Evolutionary conservation across 108 stramenopile species (phyloP).

Genomic region (Cylindrotheca closterium): DNA sequence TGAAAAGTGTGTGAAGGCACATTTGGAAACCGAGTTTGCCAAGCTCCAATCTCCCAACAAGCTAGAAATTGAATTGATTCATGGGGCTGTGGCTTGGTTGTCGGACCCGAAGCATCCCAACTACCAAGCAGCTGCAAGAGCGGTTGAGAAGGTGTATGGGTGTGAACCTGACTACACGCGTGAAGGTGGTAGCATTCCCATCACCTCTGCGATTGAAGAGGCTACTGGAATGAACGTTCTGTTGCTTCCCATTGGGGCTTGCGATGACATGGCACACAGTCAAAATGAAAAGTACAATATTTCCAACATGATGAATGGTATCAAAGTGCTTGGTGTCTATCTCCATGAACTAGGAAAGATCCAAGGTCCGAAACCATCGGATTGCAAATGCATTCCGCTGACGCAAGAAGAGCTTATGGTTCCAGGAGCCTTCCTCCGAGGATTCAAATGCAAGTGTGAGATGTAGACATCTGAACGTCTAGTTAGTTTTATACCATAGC

Average conservation of each 20-base stretch:
- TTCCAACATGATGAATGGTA: conserved; percentile 68
- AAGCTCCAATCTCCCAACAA: conserved; percentile 62
- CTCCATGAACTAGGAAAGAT: conserved; percentile 74
- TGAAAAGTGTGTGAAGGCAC: conserved; percentile 45
- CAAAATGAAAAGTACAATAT: conserved; percentile 87
- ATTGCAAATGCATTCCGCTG: conserved; percentile 68
- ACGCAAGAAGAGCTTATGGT: conserved; percentile 74
- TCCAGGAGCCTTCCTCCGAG: conserved; percentile 70
- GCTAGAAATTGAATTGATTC: conserved; percentile 51
- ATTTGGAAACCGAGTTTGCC: conserved; percentile 60
- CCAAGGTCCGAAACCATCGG: conserved; percentile 71
- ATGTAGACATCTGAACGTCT: conserved; percentile 40
- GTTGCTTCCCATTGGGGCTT: conserved; percentile 79
- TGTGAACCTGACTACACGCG: conserved; percentile 69
- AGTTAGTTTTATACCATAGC: background rate
- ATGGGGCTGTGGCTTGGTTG: conserved; percentile 79
- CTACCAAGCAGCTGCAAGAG: conserved; percentile 70
- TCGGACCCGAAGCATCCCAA: conserved; percentile 80
- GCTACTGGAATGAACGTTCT: conserved; percentile 86
- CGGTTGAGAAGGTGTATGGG: conserved; percentile 70
- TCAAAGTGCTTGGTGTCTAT: conserved; percentile 75
- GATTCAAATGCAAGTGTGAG: conserved; percentile 81
- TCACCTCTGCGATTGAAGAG: conserved; percentile 72
- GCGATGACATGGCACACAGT: conserved; percentile 86
- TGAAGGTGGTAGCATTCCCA: conserved; percentile 85